Conservation (phyloP, 2,329 filamentous ascomycete species). For the Pseudocercospora cruenta region DNA sequence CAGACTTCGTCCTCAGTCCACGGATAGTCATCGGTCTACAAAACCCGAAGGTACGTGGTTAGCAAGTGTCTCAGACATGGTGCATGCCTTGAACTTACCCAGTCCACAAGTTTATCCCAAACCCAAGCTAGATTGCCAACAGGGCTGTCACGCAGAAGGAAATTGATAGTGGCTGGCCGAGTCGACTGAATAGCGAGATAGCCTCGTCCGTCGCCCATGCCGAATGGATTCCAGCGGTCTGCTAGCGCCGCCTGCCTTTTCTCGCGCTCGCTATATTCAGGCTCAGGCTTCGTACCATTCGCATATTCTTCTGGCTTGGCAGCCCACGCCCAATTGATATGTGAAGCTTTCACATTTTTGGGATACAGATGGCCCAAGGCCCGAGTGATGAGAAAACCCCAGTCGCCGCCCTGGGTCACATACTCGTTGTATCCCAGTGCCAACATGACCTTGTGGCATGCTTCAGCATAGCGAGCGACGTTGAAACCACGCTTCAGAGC, state of each 20-base stretch:
- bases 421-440: slow-evolving; percentile 63
- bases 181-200: slow-evolving; percentile 66
- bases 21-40: slow-evolving; percentile 62
- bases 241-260: slow-evolving; percentile 49
- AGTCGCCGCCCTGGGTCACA: slow-evolving; percentile 59
- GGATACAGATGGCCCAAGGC: slow-evolving; percentile 64
- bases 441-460: slow-evolving; percentile 63
- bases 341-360: slow-evolving; percentile 55
- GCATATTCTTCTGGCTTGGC: slow-evolving; percentile 46
- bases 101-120: slow-evolving; percentile 77
- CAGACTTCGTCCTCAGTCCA: slow-evolving; percentile 78
- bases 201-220: slow-evolving; percentile 55
- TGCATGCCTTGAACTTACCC: slow-evolving; percentile 44
- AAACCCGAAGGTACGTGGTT: too few relatives aligned
- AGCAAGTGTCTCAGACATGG: too few relatives aligned
- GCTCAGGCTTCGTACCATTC: slow-evolving; percentile 15
- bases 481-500: slow-evolving; percentile 55
- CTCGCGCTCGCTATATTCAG: slow-evolving; percentile 55
- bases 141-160: slow-evolving; percentile 70
- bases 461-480: slow-evolving; percentile 56
- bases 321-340: slow-evolving; percentile 41
- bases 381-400: slow-evolving; percentile 60
- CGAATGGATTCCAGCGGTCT: slow-evolving; percentile 61
- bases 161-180: slow-evolving; percentile 72
- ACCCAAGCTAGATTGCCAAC: slow-evolving; percentile 72